Evolutionary conservation across 2,329 filamentous ascomycete species (phyloP).

Genomic region (Cordyceps tenuipes): DNA sequence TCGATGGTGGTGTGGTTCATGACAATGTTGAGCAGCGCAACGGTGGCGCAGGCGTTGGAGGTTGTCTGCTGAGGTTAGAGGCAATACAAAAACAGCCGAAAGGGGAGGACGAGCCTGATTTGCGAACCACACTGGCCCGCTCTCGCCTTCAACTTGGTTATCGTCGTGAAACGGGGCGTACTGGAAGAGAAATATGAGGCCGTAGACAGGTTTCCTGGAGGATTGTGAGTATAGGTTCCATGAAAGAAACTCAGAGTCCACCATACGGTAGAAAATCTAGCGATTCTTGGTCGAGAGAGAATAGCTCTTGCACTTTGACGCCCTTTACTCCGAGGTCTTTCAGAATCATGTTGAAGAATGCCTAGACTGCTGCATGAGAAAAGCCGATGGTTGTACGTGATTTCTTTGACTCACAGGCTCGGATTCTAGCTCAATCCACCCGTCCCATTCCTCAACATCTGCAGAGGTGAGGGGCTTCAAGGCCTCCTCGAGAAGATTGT

Average conservation of each 20-base stretch:
- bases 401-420: conserved; percentile 59
- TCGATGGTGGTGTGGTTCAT: conserved; percentile 67
- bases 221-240: conserved; percentile 9
- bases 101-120: conserved; percentile 57
- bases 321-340: conserved; percentile 66
- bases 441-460: conserved; percentile 55
- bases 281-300: conserved; percentile 59
- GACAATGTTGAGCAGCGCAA: conserved; percentile 85
- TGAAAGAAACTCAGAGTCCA: not conserved
- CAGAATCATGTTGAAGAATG: conserved; percentile 79
- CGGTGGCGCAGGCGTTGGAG: conserved; percentile 81
- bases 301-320: conserved; percentile 68
- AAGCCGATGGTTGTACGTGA: not conserved
- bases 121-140: conserved; percentile 75
- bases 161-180: conserved; percentile 48
- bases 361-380: conserved; percentile 36
- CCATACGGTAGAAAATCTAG: conserved; percentile 55
- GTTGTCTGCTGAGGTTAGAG: conserved; percentile 47
- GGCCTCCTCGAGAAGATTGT: conserved; percentile 37
- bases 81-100: conserved; percentile 11
- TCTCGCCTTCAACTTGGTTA: conserved; percentile 46
- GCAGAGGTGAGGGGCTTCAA: conserved; percentile 39
- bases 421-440: conserved; percentile 80
- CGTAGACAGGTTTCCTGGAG: conserved; percentile 63
- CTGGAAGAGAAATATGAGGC: conserved; percentile 82